A percentile compares a stretch with the other conserved stretches of the same genome.
Conservation (phyloP, 1,284 basidiomycete genomes). For the Trichosporon sp. region DNA sequence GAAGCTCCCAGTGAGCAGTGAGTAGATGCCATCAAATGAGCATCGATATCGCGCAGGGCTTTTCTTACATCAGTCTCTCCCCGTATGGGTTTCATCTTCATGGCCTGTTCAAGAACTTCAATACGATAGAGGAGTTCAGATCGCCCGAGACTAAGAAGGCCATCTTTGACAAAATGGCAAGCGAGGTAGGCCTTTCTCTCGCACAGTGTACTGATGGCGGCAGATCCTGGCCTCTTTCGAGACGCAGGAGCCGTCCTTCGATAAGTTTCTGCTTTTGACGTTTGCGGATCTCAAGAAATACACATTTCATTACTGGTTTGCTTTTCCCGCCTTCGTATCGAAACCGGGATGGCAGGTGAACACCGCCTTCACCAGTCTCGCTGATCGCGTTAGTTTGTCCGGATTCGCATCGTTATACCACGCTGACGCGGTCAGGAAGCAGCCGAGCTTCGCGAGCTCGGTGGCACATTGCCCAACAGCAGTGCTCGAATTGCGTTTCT, state of each 20-base stretch:
- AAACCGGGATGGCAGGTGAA: slow-evolving; percentile 81
- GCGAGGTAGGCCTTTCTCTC: slow-evolving; percentile 51
- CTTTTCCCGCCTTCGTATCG: slow-evolving; percentile 82
- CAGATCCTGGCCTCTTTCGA: slow-evolving; percentile 37
- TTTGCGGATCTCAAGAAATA: slow-evolving; percentile 98
- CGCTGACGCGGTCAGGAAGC: slow-evolving; percentile 26
- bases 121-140: slow-evolving; percentile 95
- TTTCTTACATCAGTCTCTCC: neutral
- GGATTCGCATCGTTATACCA: neutral
- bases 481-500: slow-evolving; percentile 16
- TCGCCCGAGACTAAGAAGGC: slow-evolving; percentile 71
- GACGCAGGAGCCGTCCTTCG: slow-evolving; percentile 52
- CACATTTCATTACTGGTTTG: slow-evolving; percentile 96
- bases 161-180: slow-evolving; percentile 65
- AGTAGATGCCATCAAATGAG: too few species aligned
- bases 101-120: slow-evolving; percentile 84
- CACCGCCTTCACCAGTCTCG: slow-evolving; percentile 9
- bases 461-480: neutral
- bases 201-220: neutral
- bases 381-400: slow-evolving; percentile 16
- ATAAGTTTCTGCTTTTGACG: slow-evolving; percentile 79
- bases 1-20: slow-evolving; percentile 25
- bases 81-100: slow-evolving; percentile 49
- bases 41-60: neutral
- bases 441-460: slow-evolving; percentile 16